A percentile compares a stretch with the other conserved stretches of the same genome.
Conservation (phyloP, 805 yeast genomes). For the Yarrowia sp. region DNA sequence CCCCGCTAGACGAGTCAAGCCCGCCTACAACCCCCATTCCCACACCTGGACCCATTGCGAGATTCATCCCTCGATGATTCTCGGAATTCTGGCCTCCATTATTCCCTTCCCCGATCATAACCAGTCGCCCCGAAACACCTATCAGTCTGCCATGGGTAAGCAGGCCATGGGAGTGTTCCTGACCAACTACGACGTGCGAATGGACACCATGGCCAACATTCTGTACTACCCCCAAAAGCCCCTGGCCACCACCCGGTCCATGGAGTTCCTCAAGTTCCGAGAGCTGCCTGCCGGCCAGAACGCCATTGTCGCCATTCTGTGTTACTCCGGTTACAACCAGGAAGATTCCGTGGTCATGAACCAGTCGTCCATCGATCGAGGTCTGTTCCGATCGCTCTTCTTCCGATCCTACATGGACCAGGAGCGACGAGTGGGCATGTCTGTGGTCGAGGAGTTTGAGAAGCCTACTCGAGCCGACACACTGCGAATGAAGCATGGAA, state of each 20-base stretch:
- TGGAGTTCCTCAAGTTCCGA: constrained; percentile 96
- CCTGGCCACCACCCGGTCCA: constrained; percentile 94
- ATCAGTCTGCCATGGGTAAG: constrained; percentile 99
- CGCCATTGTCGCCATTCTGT: constrained; percentile 96
- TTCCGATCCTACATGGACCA: constrained; percentile 98
- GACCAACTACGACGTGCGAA: constrained; percentile 93
- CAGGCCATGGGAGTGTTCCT: constrained; percentile 99
- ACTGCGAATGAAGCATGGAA: constrained; percentile 93
- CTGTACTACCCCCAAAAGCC: constrained; percentile 98
- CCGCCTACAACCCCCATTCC: constrained; percentile 63
- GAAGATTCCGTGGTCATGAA: constrained; percentile 99
- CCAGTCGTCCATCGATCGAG: constrained; percentile 96
- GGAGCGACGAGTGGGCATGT: constrained; percentile 98
- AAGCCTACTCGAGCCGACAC: constrained; percentile 96
- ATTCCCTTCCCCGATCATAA: constrained; percentile 99
- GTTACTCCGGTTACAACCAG: constrained; percentile 98
- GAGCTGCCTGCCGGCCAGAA: constrained; percentile 99
- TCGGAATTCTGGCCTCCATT: constrained; percentile 98
- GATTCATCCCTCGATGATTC: constrained; percentile 97
- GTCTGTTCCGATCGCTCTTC: constrained; percentile 92
- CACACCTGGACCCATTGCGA: constrained; percentile 98
- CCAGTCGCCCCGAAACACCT: constrained; percentile 98
- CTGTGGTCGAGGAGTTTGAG: constrained; percentile 96
- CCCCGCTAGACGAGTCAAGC: constrained; percentile 87
- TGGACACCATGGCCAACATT: constrained; percentile 99